These are phyloP conservation scores for Harringtonia aguacate DNA, from an alignment of 2,329 filamentous ascomycete genomes.

Conservation along the genomic window DNA sequence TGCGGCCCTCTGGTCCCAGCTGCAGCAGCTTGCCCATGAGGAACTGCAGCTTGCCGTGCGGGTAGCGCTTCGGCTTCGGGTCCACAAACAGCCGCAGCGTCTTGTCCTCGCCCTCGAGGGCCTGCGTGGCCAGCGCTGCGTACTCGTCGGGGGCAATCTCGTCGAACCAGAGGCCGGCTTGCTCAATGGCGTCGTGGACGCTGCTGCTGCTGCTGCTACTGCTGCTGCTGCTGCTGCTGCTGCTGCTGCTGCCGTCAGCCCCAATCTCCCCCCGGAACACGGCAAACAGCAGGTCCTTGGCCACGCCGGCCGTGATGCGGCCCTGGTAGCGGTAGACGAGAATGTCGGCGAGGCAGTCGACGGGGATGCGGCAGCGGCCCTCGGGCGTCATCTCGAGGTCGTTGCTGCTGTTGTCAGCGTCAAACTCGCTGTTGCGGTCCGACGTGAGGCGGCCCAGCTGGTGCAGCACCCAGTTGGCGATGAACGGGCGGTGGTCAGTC, in stretches of 20 bases:
- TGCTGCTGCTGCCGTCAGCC: constrained; percentile 3
- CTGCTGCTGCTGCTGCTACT: too few relatives aligned
- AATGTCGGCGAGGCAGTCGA: constrained; percentile 37
- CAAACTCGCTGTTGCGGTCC: constrained; percentile 22
- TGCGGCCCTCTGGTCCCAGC: constrained; percentile 40
- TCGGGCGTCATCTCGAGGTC: constrained; percentile 25
- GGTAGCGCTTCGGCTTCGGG: constrained; percentile 30
- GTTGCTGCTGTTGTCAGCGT: not conserved
- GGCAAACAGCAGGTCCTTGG: constrained; percentile 46
- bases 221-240: too few relatives aligned
- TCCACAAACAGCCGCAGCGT: constrained; percentile 33
- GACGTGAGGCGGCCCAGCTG: constrained; percentile 60
- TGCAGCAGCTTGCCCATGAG: constrained; percentile 49
- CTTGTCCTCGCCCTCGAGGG: constrained; percentile 33
- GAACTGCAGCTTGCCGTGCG: constrained; percentile 50
- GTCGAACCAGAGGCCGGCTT: constrained; percentile 41
- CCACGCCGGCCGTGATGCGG: constrained; percentile 44
- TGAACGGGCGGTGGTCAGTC: constrained; percentile 26
- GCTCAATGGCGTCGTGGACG: constrained; percentile 34
- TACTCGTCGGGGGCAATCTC: constrained; percentile 40
- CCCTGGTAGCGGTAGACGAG: constrained; percentile 34
- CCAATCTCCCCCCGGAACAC: constrained; percentile 35
- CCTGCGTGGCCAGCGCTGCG: constrained; percentile 30
- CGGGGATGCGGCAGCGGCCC: constrained; percentile 38
- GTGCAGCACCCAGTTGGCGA: constrained; percentile 61